These are phyloP conservation scores for Sporobolomyces pararoseus DNA, from an alignment of 768 basidiomycete species.

Conservation along the genomic window DNA sequence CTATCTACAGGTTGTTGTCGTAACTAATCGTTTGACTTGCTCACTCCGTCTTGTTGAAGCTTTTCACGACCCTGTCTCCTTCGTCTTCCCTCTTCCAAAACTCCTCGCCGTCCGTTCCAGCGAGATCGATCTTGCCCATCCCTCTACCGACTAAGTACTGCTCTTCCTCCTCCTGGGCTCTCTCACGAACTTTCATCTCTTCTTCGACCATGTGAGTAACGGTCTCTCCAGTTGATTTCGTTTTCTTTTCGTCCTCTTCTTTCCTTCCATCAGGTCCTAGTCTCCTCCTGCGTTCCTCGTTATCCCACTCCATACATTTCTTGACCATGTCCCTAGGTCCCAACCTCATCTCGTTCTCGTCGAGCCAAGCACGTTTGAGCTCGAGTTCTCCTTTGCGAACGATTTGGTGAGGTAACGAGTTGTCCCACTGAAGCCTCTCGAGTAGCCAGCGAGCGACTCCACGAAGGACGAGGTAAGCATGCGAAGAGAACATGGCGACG, in stretches of 20 bases:
- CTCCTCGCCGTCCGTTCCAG: background rate
- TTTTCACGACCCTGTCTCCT: background rate
- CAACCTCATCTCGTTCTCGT: constrained; percentile 28
- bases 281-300: constrained; percentile 8
- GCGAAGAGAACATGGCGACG: constrained; percentile 76
- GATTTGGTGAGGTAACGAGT: constrained; percentile 63
- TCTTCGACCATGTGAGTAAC: constrained; percentile 13
- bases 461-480: constrained; percentile 72
- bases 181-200: background rate
- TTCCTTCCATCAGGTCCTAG: background rate
- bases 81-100: constrained; percentile 32
- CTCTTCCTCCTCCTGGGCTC: background rate
- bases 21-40: background rate
- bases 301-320: constrained; percentile 15
- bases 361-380: constrained; percentile 48
- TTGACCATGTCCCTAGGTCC: constrained; percentile 22
- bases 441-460: constrained; percentile 64
- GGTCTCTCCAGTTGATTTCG: background rate
- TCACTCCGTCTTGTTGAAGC: constrained; percentile 29
- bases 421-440: constrained; percentile 72
- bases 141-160: constrained; percentile 9
- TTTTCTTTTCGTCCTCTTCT: constrained; percentile 16
- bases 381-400: constrained; percentile 59
- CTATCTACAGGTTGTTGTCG: too few relatives aligned
- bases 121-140: background rate